Percentiles rank a stretch among this genome's conserved stretches.
Conservation (phyloP, 1,284 basidiomycete species). For the Cystobasidium slooffiae region DNA sequence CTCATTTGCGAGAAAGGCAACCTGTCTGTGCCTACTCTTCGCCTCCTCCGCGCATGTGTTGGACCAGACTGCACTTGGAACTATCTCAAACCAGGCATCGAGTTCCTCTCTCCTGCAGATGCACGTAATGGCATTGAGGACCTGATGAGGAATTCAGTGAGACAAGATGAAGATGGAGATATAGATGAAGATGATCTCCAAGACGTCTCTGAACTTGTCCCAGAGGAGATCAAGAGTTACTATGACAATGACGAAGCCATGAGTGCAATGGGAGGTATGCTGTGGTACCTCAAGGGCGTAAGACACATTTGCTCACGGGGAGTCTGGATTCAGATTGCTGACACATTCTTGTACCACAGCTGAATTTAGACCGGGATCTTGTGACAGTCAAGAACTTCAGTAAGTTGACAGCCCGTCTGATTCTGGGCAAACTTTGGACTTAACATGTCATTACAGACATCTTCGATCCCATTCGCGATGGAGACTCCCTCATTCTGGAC, state of each 20-base stretch:
- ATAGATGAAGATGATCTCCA: slow-evolving; percentile 60
- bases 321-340: not conserved
- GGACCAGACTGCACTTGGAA: slow-evolving; percentile 85
- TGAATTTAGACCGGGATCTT: slow-evolving; percentile 92
- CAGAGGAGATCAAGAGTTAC: slow-evolving; percentile 75
- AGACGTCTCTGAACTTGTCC: slow-evolving; percentile 61
- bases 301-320: slow-evolving; percentile 5
- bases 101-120: slow-evolving; percentile 75
- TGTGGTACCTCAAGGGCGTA: slow-evolving; percentile 63
- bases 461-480: slow-evolving; percentile 89
- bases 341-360: slow-evolving; percentile 74
- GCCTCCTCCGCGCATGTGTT: slow-evolving; percentile 77
- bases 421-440: not conserved
- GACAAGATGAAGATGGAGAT: slow-evolving; percentile 61
- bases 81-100: slow-evolving; percentile 71
- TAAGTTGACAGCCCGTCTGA: not conserved
- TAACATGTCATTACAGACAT: slow-evolving; percentile 61
- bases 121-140: slow-evolving; percentile 72
- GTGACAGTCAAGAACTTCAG: slow-evolving; percentile 91
- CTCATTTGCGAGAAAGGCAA: slow-evolving; percentile 86
- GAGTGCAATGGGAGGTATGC: slow-evolving; percentile 83
- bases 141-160: slow-evolving; percentile 64
- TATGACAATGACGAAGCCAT: slow-evolving; percentile 69
- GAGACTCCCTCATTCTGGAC: slow-evolving; percentile 80
- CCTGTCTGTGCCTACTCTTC: slow-evolving; percentile 76